Evolutionary conservation across 73 alveolate genomes (phyloP).

Genomic region (Paraurostyla sp.): DNA sequence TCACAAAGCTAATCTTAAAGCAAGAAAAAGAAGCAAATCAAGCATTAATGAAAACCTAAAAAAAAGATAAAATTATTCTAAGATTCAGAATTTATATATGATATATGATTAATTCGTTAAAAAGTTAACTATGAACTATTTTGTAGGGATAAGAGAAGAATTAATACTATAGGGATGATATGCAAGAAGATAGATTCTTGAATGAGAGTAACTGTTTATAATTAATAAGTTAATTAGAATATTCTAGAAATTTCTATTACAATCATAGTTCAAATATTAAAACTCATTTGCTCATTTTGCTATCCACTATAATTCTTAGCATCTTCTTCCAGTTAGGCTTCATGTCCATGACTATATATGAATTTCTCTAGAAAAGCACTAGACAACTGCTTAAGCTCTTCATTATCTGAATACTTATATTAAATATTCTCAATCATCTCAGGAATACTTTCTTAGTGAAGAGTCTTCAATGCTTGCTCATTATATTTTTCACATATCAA

Average conservation of each 20-base stretch:
- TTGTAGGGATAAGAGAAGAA: too few relatives aligned
- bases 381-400: background rate
- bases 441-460: background rate
- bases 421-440: conserved; percentile 63
- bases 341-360: background rate
- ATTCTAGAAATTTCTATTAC: background rate
- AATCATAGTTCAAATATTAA: conserved; percentile 19
- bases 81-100: background rate
- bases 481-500: conserved; percentile 38
- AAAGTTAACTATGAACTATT: too few relatives aligned
- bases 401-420: conserved; percentile 21
- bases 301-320: background rate
- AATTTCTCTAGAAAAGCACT: conserved; percentile 12
- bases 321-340: background rate
- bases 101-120: too few relatives aligned
- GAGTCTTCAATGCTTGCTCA: background rate
- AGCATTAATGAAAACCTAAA: background rate
- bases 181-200: too few relatives aligned
- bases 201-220: too few relatives aligned
- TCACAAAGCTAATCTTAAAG: background rate
- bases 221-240: background rate
- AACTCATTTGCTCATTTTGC: conserved; percentile 30
- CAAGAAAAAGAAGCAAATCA: background rate
- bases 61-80: background rate
- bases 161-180: too few relatives aligned